Evolutionary conservation across 1,139 yeast genomes (phyloP).

Genomic region (Geotrichum aggregatum): DNA sequence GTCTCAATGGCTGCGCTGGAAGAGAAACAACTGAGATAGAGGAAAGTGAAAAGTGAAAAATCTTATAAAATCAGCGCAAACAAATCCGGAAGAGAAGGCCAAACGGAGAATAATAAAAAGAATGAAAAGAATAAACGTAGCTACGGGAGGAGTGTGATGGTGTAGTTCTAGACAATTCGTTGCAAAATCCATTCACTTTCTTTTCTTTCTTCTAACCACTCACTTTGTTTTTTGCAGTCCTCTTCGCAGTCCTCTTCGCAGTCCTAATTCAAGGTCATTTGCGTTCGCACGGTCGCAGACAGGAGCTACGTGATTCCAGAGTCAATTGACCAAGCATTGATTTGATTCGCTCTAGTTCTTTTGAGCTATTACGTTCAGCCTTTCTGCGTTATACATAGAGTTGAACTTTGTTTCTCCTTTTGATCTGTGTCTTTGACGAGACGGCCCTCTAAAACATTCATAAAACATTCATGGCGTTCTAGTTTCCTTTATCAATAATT

Average conservation of each 20-base stretch:
- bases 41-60: too few relatives aligned
- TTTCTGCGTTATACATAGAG: too few relatives aligned
- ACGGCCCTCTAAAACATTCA: background rate
- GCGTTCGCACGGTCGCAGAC: too few relatives aligned
- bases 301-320: too few relatives aligned
- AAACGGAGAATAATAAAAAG: too few relatives aligned
- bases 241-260: background rate
- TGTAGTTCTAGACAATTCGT: background rate
- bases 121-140: too few relatives aligned
- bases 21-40: too few relatives aligned
- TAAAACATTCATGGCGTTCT: conserved; percentile 1
- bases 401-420: background rate
- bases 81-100: too few relatives aligned
- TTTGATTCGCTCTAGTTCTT: background rate
- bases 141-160: background rate
- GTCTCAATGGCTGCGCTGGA: too few relatives aligned
- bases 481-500: background rate
- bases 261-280: background rate
- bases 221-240: background rate
- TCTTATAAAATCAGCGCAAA: too few relatives aligned
- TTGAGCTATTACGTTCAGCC: background rate
- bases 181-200: background rate
- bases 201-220: background rate
- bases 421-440: background rate
- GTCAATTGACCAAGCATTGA: too few relatives aligned